phyloP scores from a whole-genome alignment of 257 asterid species.

The Jacaranda copaia region DNA sequence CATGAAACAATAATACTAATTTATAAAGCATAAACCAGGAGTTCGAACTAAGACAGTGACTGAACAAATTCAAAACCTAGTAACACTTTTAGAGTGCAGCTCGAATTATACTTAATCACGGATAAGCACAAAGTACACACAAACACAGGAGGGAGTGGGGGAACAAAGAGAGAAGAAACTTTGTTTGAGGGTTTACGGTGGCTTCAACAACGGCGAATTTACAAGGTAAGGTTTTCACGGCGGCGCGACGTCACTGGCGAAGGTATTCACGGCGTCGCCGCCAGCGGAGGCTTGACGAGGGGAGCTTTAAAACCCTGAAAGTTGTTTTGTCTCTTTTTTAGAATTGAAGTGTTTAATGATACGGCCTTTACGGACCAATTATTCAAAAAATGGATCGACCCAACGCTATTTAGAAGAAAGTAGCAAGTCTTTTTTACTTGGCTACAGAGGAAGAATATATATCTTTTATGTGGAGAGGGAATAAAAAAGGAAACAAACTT shows the following conservation, averaged over 20 bases:
- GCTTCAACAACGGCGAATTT: background rate
- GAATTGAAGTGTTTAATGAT: slow-evolving; percentile 5
- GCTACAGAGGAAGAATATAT: too few species aligned
- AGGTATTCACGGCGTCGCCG: slow-evolving; percentile 31
- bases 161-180: slow-evolving; percentile 14
- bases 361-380: slow-evolving; percentile 27
- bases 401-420: background rate
- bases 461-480: too few species aligned
- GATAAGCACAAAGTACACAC: slow-evolving; percentile 1
- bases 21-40: background rate
- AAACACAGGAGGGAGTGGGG: background rate
- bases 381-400: background rate
- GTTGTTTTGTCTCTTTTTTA: background rate
- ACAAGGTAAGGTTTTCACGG: background rate
- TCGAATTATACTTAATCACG: background rate
- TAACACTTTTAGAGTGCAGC: background rate
- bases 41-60: background rate
- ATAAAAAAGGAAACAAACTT: too few species aligned
- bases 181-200: background rate
- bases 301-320: slow-evolving; percentile 41
- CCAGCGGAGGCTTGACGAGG: slow-evolving; percentile 35
- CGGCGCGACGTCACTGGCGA: slow-evolving; percentile 7
- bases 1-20: slow-evolving; percentile 4
- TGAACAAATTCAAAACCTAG: background rate
- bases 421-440: too few species aligned